Conservation (phyloP, 75 land plant species). For the Adiantum capillusveneris region DNA sequence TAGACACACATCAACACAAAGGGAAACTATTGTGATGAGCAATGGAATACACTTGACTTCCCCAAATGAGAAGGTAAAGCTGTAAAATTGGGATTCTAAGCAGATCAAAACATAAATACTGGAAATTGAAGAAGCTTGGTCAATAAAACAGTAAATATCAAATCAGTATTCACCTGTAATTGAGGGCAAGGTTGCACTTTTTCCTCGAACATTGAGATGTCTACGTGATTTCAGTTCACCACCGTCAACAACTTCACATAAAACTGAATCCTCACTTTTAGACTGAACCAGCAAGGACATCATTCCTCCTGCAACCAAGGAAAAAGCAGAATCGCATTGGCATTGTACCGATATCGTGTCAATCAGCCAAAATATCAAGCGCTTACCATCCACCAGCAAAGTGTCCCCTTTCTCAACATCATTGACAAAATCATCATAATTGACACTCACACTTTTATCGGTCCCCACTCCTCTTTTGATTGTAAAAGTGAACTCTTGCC, state of each 20-base stretch:
- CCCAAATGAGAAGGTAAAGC: too few species aligned
- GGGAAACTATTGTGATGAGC: too few species aligned
- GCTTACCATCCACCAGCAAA: conserved; percentile 91
- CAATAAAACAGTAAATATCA: too few species aligned
- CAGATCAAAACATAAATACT: too few species aligned
- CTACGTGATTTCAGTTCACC: conserved; percentile 91
- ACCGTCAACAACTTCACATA: conserved; percentile 91
- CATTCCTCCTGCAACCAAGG: conserved; percentile 90
- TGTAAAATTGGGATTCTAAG: too few species aligned
- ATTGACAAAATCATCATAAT: conserved; percentile 95
- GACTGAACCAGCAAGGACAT: conserved; percentile 84
- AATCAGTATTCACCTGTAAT: conserved; percentile 58
- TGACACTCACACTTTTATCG: conserved; percentile 83
- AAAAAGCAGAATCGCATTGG: too few species aligned
- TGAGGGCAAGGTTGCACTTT: conserved; percentile 92
- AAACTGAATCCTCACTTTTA: conserved; percentile 74
- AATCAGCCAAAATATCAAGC: background rate
- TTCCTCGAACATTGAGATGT: conserved; percentile 93
- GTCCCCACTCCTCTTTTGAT: conserved; percentile 86
- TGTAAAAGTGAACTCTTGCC: conserved; percentile 88
- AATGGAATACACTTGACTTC: too few species aligned
- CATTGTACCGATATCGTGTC: too few species aligned
- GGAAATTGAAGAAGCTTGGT: too few species aligned
- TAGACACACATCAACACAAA: too few species aligned
- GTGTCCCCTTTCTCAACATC: conserved; percentile 90